A percentile compares a stretch with the other conserved stretches of the same genome.
Evolutionary conservation across 768 basidiomycete genomes (phyloP).

Genomic region (Phylloporus sp.): DNA sequence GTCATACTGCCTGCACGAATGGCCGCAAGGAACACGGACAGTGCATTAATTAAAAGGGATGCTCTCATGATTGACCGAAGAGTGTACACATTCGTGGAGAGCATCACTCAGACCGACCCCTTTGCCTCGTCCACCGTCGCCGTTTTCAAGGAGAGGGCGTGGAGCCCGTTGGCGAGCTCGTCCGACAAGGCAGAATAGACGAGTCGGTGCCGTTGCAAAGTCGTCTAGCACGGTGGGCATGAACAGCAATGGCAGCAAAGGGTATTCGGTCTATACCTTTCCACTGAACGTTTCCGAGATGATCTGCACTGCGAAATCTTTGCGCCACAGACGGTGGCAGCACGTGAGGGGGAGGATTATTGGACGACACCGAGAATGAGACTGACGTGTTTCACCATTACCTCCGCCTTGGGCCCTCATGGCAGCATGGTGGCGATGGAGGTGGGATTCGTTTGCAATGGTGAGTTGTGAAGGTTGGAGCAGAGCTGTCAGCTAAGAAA

Average conservation of each 20-base stretch:
- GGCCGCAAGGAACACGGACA: conserved; percentile 15
- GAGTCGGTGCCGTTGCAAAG: conserved; percentile 78
- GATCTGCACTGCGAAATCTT: conserved; percentile 75
- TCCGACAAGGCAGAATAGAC: conserved; percentile 68
- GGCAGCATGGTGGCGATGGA: conserved; percentile 79
- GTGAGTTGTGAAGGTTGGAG: conserved; percentile 59
- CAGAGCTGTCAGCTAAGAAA: conserved; percentile 51
- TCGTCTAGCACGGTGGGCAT: conserved; percentile 43
- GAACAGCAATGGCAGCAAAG: conserved; percentile 7
- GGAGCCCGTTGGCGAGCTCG: conserved; percentile 66
- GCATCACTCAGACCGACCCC: conserved; percentile 20
- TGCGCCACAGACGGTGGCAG: conserved; percentile 12
- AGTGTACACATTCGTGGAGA: conserved; percentile 18
- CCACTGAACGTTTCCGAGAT: conserved; percentile 69
- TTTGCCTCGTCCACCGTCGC: conserved; percentile 55
- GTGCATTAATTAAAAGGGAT: conserved; percentile 28
- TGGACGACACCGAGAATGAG: conserved; percentile 12
- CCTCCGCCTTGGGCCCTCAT: conserved; percentile 68
- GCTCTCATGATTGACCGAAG: conserved; percentile 29
- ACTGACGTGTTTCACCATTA: conserved; percentile 79
- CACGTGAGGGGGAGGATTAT: conserved; percentile 22
- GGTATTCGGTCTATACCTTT: conserved; percentile 46
- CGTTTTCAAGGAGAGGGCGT: conserved; percentile 72
- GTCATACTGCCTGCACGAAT: conserved; percentile 12
- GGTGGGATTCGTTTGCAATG: conserved; percentile 78